phyloP scores from a whole-genome alignment of 495 filamentous ascomycete species.

The Tricharina praecox region DNA sequence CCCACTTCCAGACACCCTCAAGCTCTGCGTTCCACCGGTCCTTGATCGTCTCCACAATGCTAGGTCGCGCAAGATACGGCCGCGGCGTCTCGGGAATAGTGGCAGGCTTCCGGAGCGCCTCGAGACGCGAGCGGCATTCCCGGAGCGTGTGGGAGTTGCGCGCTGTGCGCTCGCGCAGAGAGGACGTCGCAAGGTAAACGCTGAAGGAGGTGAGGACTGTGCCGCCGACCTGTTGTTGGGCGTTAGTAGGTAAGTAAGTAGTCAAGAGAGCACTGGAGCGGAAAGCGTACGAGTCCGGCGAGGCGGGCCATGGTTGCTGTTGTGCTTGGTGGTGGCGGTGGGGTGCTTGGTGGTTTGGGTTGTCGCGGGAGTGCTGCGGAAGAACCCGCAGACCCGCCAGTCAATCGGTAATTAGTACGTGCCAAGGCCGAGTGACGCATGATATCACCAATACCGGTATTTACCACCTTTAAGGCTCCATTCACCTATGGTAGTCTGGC shows the following conservation, averaged over 20 bases:
- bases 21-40: slow-evolving; percentile 68
- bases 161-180: slow-evolving; percentile 55
- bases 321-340: neutral
- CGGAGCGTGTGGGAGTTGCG: slow-evolving; percentile 55
- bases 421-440: too few species aligned
- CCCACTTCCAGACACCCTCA: slow-evolving; percentile 47
- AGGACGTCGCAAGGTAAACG: slow-evolving; percentile 60
- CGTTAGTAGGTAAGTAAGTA: slow-evolving; percentile 12
- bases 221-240: slow-evolving; percentile 65
- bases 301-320: slow-evolving; percentile 52
- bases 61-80: slow-evolving; percentile 32
- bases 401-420: too few species aligned
- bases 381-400: neutral
- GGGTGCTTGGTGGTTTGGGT: slow-evolving; percentile 1
- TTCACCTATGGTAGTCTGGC: too few species aligned
- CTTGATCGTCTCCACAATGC: slow-evolving; percentile 49
- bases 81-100: slow-evolving; percentile 26
- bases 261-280: slow-evolving; percentile 5
- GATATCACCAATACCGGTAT: too few species aligned
- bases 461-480: too few species aligned
- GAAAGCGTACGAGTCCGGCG: slow-evolving; percentile 56
- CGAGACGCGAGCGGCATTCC: slow-evolving; percentile 46
- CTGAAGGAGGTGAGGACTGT: slow-evolving; percentile 67
- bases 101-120: slow-evolving; percentile 33
- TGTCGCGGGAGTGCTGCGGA: slow-evolving; percentile 13